A percentile compares a stretch with the other conserved stretches of the same genome.
Conservation (phyloP, 2,329 filamentous ascomycete species). For the Diaporthe amygdali region DNA sequence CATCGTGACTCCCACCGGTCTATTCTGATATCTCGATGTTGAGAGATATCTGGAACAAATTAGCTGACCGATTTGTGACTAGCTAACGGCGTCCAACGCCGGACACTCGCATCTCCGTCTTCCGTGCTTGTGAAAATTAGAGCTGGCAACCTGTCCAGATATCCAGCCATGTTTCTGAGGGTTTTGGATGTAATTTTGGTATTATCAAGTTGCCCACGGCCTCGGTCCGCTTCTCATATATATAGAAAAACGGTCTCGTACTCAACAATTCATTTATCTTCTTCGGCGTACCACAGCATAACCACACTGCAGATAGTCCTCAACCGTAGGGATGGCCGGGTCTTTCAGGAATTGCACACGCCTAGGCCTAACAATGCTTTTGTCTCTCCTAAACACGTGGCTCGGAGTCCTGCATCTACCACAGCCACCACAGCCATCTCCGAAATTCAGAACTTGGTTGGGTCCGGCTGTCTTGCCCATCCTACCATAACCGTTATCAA, state of each 20-base stretch:
- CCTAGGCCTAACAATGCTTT: background rate
- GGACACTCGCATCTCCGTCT: background rate
- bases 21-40: too few species aligned
- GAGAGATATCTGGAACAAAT: too few species aligned
- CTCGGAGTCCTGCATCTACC: conserved; percentile 40
- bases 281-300: background rate
- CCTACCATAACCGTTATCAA: too few species aligned
- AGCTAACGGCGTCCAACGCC: too few species aligned
- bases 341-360: conserved; percentile 22
- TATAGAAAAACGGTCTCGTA: conserved; percentile 25
- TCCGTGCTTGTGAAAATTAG: too few species aligned
- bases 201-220: background rate
- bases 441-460: too few species aligned
- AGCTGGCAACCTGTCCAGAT: background rate
- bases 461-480: too few species aligned
- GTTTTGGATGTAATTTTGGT: background rate
- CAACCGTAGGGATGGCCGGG: conserved; percentile 28
- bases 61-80: too few species aligned
- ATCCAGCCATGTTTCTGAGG: background rate
- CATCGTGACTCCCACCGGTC: too few species aligned
- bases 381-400: conserved; percentile 37
- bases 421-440: conserved; percentile 42
- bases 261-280: conserved; percentile 18
- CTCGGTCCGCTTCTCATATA: conserved; percentile 11
- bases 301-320: conserved; percentile 12